Evolutionary conservation across 495 filamentous ascomycete genomes (phyloP), one percentile per base, ranked within the genome.

Genomic region (Xylaria flabelliformis): DNA sequence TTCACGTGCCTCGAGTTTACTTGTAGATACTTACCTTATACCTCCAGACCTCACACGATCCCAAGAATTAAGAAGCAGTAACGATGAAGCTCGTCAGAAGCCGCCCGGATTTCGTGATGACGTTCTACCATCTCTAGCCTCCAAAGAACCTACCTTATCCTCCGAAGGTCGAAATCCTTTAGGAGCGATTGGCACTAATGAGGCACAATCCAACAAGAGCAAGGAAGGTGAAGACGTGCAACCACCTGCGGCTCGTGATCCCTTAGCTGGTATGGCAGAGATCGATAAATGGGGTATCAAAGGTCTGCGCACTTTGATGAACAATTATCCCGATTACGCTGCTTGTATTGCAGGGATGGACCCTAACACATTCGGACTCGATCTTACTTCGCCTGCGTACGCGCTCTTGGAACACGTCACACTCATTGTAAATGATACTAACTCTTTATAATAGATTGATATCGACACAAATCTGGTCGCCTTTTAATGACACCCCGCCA

Each of bases 261-360:
- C 91, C 65, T 82, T 94, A 32, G 85, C 89, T 34, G 88, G 92
- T 67, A 94, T 97, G 94, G 88, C 88, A 51, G 89, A 93, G 46
- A 85, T 90, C 19, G 94, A 97, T 77, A 91, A 88, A 69, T 97
- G 90, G 80, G 94, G 94, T 34, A 82, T 97, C 24, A 90, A 91
- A 64, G 94, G 94, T 0, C 83, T 97, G 46, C 85, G 94, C 34
- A 88, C 89, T 42, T 89, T 94, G 84, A 92, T 96, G 82, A 92
- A 91, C 77, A 90, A 90, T 77, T 93, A 89, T 77, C 89, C 90
- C 15, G 93, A 95, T 80, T 90, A 94, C 74, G 89, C 90, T 34
- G 87, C 88, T 67, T 85, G 97, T 59, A 89, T 93, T 26, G 86
- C 90, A 61, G 94, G 94, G 17, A 89, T 95, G 75, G 94, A 97